Evolutionary conservation across 768 basidiomycete species (phyloP).

Genomic region (Collybiopsis luxurians): DNA sequence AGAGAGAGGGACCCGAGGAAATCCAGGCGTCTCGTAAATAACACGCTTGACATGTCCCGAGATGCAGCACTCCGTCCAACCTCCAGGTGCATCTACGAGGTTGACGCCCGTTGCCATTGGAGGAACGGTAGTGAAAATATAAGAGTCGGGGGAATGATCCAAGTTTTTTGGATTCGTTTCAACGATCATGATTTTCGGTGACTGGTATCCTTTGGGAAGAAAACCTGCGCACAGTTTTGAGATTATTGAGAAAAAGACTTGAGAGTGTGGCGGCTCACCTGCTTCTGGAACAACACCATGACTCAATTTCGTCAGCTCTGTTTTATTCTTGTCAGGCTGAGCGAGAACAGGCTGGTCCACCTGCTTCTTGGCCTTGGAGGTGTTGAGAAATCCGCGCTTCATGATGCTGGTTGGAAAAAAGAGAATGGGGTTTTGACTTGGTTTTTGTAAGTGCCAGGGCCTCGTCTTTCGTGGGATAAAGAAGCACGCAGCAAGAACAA

Average conservation of each 20-base stretch:
- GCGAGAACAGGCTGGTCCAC: not conserved
- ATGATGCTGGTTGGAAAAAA: not conserved
- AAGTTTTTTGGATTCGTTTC: not conserved
- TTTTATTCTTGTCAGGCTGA: not conserved
- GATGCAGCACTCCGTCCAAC: slow-evolving; percentile 2
- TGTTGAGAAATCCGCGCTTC: not conserved
- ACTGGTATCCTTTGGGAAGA: not conserved
- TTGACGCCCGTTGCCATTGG: not conserved
- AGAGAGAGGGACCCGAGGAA: not conserved
- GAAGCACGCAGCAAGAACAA: too few relatives aligned
- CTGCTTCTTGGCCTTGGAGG: not conserved
- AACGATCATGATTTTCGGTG: not conserved
- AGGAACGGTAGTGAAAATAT: not conserved
- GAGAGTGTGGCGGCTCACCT: not conserved
- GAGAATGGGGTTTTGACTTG: too few relatives aligned
- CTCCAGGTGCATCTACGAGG: not conserved
- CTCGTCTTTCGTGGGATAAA: too few relatives aligned
- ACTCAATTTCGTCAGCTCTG: not conserved
- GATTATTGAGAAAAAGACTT: too few relatives aligned
- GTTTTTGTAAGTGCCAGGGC: too few relatives aligned
- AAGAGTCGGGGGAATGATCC: not conserved
- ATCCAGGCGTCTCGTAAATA: not conserved
- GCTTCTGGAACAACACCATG: not conserved
- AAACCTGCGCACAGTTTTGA: too few relatives aligned
- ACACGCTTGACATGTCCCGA: not conserved